A percentile compares a stretch with the other conserved stretches of the same genome.
Evolutionary conservation across 78 protist genomes (phyloP).

Genomic region (Protostelium mycophagum): DNA sequence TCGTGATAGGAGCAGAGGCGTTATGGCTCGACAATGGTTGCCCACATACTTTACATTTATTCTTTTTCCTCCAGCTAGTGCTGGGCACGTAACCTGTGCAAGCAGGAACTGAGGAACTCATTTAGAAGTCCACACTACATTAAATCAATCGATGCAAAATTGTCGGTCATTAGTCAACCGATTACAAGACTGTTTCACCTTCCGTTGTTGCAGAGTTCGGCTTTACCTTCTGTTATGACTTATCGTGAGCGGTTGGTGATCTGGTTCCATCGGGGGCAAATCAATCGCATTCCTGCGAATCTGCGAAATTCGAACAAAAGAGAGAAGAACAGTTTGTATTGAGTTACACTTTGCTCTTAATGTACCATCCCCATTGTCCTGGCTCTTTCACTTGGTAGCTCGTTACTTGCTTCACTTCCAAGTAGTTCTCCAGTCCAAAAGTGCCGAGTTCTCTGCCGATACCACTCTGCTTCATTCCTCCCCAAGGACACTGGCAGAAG

Average conservation of each 20-base stretch:
- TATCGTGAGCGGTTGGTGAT: too few relatives aligned
- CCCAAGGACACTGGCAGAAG: background rate
- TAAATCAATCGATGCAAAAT: too few relatives aligned
- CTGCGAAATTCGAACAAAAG: too few relatives aligned
- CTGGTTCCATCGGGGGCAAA: too few relatives aligned
- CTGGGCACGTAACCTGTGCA: background rate
- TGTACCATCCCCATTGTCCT: background rate
- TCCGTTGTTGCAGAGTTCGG: too few relatives aligned
- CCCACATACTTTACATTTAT: background rate
- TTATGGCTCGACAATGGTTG: background rate
- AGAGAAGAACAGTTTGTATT: too few relatives aligned
- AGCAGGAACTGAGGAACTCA: background rate
- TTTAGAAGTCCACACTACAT: too few relatives aligned
- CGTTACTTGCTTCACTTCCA: background rate
- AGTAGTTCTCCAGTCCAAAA: background rate
- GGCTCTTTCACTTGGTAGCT: background rate
- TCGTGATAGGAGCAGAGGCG: background rate
- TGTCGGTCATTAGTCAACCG: too few relatives aligned
- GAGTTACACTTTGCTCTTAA: background rate
- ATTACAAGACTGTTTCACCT: too few relatives aligned
- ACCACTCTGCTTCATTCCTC: background rate
- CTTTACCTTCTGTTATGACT: too few relatives aligned
- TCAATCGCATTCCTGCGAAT: too few relatives aligned
- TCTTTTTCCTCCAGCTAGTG: background rate
- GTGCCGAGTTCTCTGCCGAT: background rate